These are phyloP conservation scores for Litsea cubeba DNA, from an alignment of 164 flowering plant species.

Conservation along the genomic window DNA sequence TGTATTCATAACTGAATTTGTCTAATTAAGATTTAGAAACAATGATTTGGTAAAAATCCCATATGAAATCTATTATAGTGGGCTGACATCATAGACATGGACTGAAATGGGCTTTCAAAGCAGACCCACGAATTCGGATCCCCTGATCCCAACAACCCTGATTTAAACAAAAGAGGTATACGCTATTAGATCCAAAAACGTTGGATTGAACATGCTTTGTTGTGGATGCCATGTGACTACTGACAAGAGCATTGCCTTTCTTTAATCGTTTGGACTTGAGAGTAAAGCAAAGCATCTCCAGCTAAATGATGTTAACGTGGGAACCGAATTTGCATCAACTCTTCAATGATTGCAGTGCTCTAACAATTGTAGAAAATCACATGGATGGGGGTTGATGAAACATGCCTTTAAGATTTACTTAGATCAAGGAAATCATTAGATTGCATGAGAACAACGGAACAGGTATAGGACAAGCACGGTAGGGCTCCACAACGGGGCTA, in stretches of 20 bases:
- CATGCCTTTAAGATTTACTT: background rate
- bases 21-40: no score
- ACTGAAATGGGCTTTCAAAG: background rate
- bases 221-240: background rate
- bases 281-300: background rate
- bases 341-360: background rate
- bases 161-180: no score
- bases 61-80: no score
- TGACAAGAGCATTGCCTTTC: background rate
- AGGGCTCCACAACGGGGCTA: no score
- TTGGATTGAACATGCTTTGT: background rate
- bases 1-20: no score
- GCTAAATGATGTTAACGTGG: constrained; percentile 3
- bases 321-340: background rate
- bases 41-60: no score
- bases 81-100: background rate
- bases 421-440: no score
- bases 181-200: background rate
- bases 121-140: no score
- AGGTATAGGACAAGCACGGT: no score
- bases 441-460: no score
- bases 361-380: background rate
- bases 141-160: no score
- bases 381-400: background rate
- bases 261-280: background rate